Evolutionary conservation across 768 basidiomycete species (phyloP).

Genomic region (Mycena vulgaris): DNA sequence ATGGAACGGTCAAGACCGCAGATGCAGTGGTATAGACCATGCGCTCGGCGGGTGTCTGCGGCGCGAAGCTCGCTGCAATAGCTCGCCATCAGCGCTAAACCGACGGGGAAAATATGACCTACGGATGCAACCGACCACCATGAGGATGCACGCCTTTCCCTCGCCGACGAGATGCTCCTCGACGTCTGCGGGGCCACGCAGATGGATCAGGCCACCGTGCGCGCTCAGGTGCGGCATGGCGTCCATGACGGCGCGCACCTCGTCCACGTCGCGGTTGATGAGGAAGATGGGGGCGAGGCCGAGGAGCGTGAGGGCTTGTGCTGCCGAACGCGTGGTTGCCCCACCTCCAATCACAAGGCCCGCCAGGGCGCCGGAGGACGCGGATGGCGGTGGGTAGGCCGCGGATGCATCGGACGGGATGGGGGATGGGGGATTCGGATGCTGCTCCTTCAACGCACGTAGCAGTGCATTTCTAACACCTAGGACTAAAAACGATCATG

Average conservation of each 20-base stretch:
- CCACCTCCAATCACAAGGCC: constrained; percentile 57
- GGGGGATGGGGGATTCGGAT: constrained; percentile 25
- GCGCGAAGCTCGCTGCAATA: constrained; percentile 45
- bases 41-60: constrained; percentile 47
- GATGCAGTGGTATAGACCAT: constrained; percentile 52
- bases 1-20: constrained; percentile 50
- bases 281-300: constrained; percentile 68
- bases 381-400: constrained; percentile 16
- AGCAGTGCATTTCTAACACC: constrained; percentile 54
- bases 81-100: neutral
- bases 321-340: constrained; percentile 55
- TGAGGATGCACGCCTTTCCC: constrained; percentile 44
- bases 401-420: constrained; percentile 42
- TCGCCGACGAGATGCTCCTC: constrained; percentile 46
- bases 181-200: constrained; percentile 48
- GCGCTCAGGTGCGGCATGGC: constrained; percentile 43
- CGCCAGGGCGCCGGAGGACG: constrained; percentile 32
- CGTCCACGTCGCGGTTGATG: constrained; percentile 50
- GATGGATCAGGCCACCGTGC: constrained; percentile 46
- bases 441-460: constrained; percentile 45
- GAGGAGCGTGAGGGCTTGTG: constrained; percentile 61
- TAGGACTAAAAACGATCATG: constrained; percentile 41
- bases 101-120: constrained; percentile 13
- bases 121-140: constrained; percentile 57
- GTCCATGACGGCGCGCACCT: constrained; percentile 48